phyloP scores from a whole-genome alignment of 148 eudicot species.

The Pharnaceum exiguum region DNA sequence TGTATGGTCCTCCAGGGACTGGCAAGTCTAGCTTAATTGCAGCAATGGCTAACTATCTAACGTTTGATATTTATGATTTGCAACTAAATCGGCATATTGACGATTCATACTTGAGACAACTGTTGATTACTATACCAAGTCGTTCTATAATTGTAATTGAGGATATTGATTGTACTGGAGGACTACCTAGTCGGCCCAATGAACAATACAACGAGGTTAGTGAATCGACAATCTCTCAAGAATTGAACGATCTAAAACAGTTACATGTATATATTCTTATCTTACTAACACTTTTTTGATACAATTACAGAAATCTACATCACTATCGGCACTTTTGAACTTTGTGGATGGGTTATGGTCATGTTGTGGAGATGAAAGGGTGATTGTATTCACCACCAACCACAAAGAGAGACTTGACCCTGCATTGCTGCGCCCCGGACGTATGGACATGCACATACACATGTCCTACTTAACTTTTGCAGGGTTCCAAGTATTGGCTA shows the following conservation, averaged over 20 bases:
- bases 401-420: not conserved
- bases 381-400: not conserved
- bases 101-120: too few relatives aligned
- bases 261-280: too few relatives aligned
- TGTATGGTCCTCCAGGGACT: too few relatives aligned
- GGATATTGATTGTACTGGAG: not conserved
- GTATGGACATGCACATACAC: not conserved
- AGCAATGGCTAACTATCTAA: not conserved
- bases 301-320: not conserved
- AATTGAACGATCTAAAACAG: too few relatives aligned
- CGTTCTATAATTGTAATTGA: not conserved
- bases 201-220: too few relatives aligned
- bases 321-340: not conserved
- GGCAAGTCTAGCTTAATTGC: not conserved
- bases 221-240: too few relatives aligned
- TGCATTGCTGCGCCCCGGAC: not conserved
- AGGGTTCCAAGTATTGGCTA: not conserved
- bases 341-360: not conserved
- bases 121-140: not conserved
- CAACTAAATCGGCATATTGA: not conserved
- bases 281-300: too few relatives aligned
- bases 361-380: not conserved
- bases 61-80: not conserved
- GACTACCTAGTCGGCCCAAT: too few relatives aligned
- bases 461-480: not conserved